phyloP scores from a whole-genome alignment of 2,329 filamentous ascomycete genomes.

The Purpureocillium takamizusanense region DNA sequence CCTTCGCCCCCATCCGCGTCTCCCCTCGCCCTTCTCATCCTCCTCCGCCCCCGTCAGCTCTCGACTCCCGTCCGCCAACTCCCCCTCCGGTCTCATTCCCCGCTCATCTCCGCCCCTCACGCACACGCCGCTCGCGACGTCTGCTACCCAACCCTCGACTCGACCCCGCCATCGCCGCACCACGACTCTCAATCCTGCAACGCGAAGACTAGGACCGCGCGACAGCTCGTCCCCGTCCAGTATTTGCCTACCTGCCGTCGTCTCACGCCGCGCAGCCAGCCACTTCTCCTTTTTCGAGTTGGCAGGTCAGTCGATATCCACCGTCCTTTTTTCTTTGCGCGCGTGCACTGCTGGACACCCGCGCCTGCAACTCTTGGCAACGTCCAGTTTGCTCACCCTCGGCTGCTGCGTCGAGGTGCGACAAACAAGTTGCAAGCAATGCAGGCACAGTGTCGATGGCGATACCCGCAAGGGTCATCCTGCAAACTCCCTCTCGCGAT shows the following conservation, averaged over 20 bases:
- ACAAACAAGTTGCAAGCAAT: not conserved
- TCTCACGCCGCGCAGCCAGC: too few relatives aligned
- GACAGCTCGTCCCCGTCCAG: constrained; percentile 6
- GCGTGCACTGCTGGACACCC: not conserved
- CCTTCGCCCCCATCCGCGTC: constrained; percentile 12
- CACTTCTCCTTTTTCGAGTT: too few relatives aligned
- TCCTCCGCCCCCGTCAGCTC: not conserved
- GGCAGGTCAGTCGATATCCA: too few relatives aligned
- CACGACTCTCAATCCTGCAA: constrained; percentile 5
- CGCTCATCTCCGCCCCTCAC: not conserved
- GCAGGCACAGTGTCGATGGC: too few relatives aligned
- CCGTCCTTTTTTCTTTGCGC: too few relatives aligned
- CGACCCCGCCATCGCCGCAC: constrained; percentile 14
- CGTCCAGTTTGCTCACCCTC: not conserved
- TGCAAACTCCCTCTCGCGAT: too few relatives aligned
- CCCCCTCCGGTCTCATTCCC: constrained; percentile 7
- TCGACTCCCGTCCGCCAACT: constrained; percentile 4
- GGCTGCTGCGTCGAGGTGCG: not conserved
- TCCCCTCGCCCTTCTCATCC: constrained; percentile 10
- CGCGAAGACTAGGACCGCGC: not conserved
- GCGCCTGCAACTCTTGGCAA: not conserved
- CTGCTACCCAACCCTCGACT: constrained; percentile 4
- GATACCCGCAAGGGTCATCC: too few relatives aligned
- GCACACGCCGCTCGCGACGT: constrained; percentile 10
- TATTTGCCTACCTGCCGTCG: too few relatives aligned